Evolutionary conservation across 768 basidiomycete genomes (phyloP).

Genomic region (Serendipita sp.): DNA sequence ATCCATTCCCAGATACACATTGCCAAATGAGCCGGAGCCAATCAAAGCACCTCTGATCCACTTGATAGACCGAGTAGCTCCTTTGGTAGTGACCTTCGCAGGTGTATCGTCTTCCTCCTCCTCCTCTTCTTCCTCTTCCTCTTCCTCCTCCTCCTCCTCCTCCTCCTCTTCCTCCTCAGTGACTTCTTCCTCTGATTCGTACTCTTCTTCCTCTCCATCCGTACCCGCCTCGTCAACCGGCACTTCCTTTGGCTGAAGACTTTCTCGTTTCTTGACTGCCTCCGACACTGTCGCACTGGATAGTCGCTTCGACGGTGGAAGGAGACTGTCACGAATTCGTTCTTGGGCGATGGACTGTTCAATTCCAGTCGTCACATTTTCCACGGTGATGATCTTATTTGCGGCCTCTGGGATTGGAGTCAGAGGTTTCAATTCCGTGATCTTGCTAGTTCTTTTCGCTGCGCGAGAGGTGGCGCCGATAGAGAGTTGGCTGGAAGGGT

Average conservation of each 20-base stretch:
- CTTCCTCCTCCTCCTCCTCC: conserved; percentile 23
- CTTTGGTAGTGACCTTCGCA: conserved; percentile 27
- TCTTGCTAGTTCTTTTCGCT: background rate
- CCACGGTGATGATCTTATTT: background rate
- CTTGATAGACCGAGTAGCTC: conserved; percentile 48
- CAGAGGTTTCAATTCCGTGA: conserved; percentile 2
- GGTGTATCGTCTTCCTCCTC: conserved; percentile 33
- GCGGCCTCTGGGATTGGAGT: background rate
- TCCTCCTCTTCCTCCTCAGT: conserved; percentile 20
- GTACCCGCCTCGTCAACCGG: conserved; percentile 22
- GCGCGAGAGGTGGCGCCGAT: background rate
- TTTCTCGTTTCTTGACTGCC: background rate
- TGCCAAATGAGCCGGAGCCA: conserved; percentile 87
- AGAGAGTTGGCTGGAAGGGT: background rate
- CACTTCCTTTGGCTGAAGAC: conserved; percentile 2
- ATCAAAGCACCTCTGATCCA: conserved; percentile 97
- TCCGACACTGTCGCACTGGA: background rate
- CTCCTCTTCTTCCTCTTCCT: conserved; percentile 30
- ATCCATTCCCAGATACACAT: conserved; percentile 93
- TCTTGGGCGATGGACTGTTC: conserved; percentile 1
- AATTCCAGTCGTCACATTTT: conserved; percentile 4
- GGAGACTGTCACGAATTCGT: background rate
- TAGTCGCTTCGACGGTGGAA: background rate
- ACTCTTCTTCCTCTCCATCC: conserved; percentile 32
- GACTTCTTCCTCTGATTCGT: conserved; percentile 22